Conservation (phyloP, 2,329 filamentous ascomycete genomes). For the Cytospora chrysosperma region DNA sequence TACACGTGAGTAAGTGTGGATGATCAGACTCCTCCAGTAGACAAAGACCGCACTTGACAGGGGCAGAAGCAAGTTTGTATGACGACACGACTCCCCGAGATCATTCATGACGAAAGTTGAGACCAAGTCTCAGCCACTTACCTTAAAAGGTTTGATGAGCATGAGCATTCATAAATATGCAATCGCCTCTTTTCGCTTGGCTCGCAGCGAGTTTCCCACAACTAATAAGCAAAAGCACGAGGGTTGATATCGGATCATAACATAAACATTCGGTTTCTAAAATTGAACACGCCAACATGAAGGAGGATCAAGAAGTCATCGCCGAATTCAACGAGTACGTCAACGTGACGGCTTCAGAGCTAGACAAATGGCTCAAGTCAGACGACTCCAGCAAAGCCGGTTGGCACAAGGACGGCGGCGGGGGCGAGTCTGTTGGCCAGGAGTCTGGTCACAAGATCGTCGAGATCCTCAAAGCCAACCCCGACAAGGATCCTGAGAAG, state of each 20-base stretch:
- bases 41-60: background rate
- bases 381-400: constrained; percentile 58
- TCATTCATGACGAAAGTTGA: constrained; percentile 16
- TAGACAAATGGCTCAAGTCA: constrained; percentile 60
- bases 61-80: constrained; percentile 3
- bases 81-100: constrained; percentile 22
- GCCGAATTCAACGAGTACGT: constrained; percentile 65
- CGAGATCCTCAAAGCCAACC: constrained; percentile 61
- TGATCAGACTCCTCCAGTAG: background rate
- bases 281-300: constrained; percentile 18
- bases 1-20: background rate
- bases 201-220: too few species aligned
- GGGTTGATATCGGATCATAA: background rate
- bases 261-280: too few species aligned
- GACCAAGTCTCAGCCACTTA: background rate
- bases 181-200: background rate
- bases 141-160: background rate
- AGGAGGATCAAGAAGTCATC: constrained; percentile 34
- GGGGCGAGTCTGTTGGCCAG: constrained; percentile 63
- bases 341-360: constrained; percentile 62
- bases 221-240: background rate
- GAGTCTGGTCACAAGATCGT: constrained; percentile 64
- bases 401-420: constrained; percentile 57
- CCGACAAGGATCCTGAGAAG: constrained; percentile 52
- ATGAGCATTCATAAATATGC: background rate